Percentiles rank a stretch among this genome's conserved stretches.
Evolutionary conservation across 2,329 filamentous ascomycete genomes (phyloP).

Genomic region (Aspergillus sp.): DNA sequence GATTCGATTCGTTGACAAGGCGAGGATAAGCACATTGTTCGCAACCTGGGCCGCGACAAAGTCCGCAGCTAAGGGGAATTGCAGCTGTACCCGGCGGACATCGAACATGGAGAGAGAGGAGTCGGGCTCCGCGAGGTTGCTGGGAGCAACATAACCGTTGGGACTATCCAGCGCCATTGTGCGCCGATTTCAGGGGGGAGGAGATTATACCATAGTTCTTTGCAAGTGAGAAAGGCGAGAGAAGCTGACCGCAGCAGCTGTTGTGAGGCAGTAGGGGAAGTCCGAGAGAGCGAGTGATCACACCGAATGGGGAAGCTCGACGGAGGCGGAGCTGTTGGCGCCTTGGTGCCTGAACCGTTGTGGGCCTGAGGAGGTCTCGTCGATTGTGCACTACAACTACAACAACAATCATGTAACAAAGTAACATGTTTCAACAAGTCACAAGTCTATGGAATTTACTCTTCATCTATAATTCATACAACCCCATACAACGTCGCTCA

Average conservation of each 20-base stretch:
- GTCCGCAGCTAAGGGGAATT: conserved; percentile 90
- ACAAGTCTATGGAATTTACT: too few species aligned
- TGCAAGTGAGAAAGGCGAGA: conserved; percentile 6
- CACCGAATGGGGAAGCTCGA: conserved; percentile 6
- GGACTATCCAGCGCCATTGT: conserved; percentile 68
- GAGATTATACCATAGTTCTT: conserved; percentile 29
- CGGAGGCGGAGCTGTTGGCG: conserved; percentile 13
- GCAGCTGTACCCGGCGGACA: conserved; percentile 85
- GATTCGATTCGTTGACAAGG: conserved; percentile 87
- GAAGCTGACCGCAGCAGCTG: conserved; percentile 21
- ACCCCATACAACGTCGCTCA: not conserved
- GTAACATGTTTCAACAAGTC: too few species aligned
- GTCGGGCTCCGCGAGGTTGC: conserved; percentile 60
- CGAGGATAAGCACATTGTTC: conserved; percentile 93
- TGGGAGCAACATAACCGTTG: conserved; percentile 70
- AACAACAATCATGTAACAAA: too few species aligned
- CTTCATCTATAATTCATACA: not conserved
- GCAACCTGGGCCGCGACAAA: conserved; percentile 96
- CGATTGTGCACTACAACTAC: not conserved
- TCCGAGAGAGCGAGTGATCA: not conserved
- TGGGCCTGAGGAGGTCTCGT: conserved; percentile 3
- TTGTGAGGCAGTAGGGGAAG: conserved; percentile 2
- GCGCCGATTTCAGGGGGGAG: conserved; percentile 27
- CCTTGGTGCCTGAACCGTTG: conserved; percentile 5
- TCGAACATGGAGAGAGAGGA: conserved; percentile 83